Evolutionary conservation across 345 rosid species (phyloP), one percentile per base, ranked within the genome.

Genomic region (Cardamine chenopodiifolia): DNA sequence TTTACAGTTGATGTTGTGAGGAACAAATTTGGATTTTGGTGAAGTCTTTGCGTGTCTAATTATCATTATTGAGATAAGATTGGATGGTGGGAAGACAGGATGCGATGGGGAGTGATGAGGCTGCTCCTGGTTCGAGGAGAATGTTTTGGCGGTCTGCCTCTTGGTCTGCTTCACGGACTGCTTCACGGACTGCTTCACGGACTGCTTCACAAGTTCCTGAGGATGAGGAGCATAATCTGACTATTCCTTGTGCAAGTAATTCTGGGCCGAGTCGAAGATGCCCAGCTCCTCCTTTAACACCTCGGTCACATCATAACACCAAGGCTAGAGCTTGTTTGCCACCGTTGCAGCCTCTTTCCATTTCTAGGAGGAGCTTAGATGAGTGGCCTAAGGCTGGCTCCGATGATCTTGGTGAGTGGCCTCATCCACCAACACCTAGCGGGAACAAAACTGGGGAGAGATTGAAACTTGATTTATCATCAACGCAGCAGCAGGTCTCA

Each of bases 371-470:
- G 75, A 96, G 99, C 66, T 83, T 96, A 66, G 99, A 96, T 15
- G 99, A 92, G 80, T 92, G 99, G 98, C 99, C 97, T n/a, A 85
- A 88, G 73, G 96, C 99, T 0, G 87, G 99, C 48, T 92, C 97
- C 3, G 99, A 96, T 78, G 99, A 96, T 73, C 45, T 89, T 10
- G 99, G 96, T 10, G 99, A 88, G 88, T 92, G 99, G 99, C 96
- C 91, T 26, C 92, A 87, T 81, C 96, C 96, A 4, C 88, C 91
- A 0, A 90, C 99, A 23, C 98, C 98, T 2, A 82, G 91, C 67
- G 96, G 97, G 70, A 88, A 81, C 80, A 87, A 82, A 76, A 82
- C 78, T 11, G 88, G 96, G 50, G 99, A 92, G 87, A 88, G 99
- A 74, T 82, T 90, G 79, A 96, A 92, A 82, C 98, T 92, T 19